phyloP scores from a whole-genome alignment of 2,329 filamentous ascomycete species.

The Claviceps cyperi region DNA sequence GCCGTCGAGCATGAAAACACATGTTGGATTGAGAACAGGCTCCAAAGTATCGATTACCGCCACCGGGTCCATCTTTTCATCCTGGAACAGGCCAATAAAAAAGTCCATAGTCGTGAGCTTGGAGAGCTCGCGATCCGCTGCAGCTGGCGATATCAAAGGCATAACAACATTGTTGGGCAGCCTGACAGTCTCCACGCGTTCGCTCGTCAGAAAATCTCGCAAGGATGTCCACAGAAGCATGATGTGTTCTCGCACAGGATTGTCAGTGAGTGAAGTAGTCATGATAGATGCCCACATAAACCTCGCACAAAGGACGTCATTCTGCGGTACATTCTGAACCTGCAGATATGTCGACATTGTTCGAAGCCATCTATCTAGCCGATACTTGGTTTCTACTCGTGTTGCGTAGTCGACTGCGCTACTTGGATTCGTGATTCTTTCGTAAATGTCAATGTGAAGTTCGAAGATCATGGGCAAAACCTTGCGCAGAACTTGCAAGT shows the following conservation, averaged over 20 bases:
- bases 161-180: constrained; percentile 81
- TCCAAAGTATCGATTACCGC: constrained; percentile 83
- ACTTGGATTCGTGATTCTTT: constrained; percentile 41
- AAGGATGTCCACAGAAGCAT: constrained; percentile 45
- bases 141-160: constrained; percentile 69
- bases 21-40: constrained; percentile 67
- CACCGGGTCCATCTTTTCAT: constrained; percentile 66
- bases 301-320: constrained; percentile 31
- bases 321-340: constrained; percentile 17
- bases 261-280: constrained; percentile 35
- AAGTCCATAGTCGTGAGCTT: constrained; percentile 94
- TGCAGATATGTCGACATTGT: constrained; percentile 32
- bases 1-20: constrained; percentile 28
- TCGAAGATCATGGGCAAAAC: constrained; percentile 47
- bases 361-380: constrained; percentile 37
- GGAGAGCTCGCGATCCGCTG: constrained; percentile 79
- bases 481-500: constrained; percentile 22
- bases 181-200: constrained; percentile 31
- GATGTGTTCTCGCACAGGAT: constrained; percentile 40
- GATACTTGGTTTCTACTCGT: constrained; percentile 33
- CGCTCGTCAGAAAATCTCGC: constrained; percentile 33
- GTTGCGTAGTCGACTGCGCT: constrained; percentile 36
- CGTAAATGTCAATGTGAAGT: constrained; percentile 46
- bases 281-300: constrained; percentile 45
- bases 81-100: constrained; percentile 77